These are phyloP conservation scores for Leccinum angustisporum DNA, from an alignment of 1,284 basidiomycete genomes.

Conservation along the genomic window DNA sequence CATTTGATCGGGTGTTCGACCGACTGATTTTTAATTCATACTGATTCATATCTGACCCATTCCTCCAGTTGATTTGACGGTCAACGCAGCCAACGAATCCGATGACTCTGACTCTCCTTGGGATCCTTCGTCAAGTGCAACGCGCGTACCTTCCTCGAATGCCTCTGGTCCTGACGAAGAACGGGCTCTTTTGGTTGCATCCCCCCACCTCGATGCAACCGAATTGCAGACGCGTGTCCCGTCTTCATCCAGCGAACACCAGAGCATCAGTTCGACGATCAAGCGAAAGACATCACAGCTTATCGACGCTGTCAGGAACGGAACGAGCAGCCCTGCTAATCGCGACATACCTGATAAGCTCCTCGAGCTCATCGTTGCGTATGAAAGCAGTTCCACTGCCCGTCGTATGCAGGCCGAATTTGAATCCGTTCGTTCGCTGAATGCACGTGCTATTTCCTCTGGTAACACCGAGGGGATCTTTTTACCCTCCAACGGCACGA, in stretches of 20 bases:
- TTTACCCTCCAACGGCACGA: slow-evolving; percentile 27
- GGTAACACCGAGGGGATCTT: slow-evolving; percentile 8
- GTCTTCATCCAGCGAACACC: slow-evolving; percentile 31
- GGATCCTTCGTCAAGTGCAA: slow-evolving; percentile 37
- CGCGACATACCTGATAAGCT: slow-evolving; percentile 63
- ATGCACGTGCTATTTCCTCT: slow-evolving; percentile 4
- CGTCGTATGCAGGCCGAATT: slow-evolving; percentile 66
- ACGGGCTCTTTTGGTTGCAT: slow-evolving; percentile 41
- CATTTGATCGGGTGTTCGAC: background rate
- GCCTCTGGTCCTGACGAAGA: slow-evolving; percentile 63
- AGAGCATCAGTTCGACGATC: slow-evolving; percentile 54
- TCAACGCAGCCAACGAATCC: slow-evolving; percentile 63
- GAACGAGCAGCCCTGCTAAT: slow-evolving; percentile 37
- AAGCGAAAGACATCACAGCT: slow-evolving; percentile 78
- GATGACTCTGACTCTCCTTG: slow-evolving; percentile 39
- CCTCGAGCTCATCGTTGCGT: slow-evolving; percentile 72
- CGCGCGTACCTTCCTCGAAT: slow-evolving; percentile 33
- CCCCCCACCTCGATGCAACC: slow-evolving; percentile 47
- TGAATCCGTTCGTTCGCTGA: slow-evolving; percentile 41
- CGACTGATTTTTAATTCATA: background rate
- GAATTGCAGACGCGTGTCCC: slow-evolving; percentile 47
- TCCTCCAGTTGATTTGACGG: slow-evolving; percentile 77
- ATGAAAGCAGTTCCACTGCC: slow-evolving; percentile 68
- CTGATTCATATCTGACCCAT: slow-evolving; percentile 5
- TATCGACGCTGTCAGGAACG: slow-evolving; percentile 62